phyloP scores from a whole-genome alignment of 148 eudicot genomes.

The Vaccinium corymbosum region DNA sequence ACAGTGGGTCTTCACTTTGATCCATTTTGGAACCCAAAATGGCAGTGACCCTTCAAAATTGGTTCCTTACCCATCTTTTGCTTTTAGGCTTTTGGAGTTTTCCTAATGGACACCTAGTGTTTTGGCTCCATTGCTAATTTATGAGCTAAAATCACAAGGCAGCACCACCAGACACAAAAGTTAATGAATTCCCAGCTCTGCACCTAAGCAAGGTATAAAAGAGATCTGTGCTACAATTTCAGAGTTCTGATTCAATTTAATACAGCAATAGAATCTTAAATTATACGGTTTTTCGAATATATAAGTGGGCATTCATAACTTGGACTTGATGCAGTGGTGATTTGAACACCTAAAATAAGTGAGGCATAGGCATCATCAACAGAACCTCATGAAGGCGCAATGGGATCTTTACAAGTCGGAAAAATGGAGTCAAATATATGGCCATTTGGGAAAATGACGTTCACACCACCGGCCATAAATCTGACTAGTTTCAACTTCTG shows the following conservation, averaged over 20 bases:
- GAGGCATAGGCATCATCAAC: too few species aligned
- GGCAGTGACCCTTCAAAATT: neutral
- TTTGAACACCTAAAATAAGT: too few species aligned
- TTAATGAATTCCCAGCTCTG: neutral
- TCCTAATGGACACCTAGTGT: neutral
- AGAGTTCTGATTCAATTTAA: neutral
- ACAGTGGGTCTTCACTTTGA: constrained; percentile 78
- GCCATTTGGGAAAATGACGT: too few species aligned
- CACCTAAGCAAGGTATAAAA: neutral
- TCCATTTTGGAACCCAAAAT: constrained; percentile 62
- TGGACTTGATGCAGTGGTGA: too few species aligned
- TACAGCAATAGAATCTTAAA: neutral
- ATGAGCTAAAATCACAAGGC: neutral
- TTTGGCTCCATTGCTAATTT: neutral
- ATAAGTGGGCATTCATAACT: too few species aligned
- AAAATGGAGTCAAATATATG: too few species aligned
- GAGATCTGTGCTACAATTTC: neutral
- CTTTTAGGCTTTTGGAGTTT: neutral
- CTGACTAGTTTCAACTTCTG: too few species aligned
- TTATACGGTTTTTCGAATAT: too few species aligned
- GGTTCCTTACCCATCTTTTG: neutral
- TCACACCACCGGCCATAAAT: too few species aligned
- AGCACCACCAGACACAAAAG: neutral
- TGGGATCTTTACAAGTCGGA: too few species aligned
- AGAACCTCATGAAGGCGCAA: too few species aligned